phyloP scores from a whole-genome alignment of 2,329 filamentous ascomycete species.

The Fusarium keratoplasticum region DNA sequence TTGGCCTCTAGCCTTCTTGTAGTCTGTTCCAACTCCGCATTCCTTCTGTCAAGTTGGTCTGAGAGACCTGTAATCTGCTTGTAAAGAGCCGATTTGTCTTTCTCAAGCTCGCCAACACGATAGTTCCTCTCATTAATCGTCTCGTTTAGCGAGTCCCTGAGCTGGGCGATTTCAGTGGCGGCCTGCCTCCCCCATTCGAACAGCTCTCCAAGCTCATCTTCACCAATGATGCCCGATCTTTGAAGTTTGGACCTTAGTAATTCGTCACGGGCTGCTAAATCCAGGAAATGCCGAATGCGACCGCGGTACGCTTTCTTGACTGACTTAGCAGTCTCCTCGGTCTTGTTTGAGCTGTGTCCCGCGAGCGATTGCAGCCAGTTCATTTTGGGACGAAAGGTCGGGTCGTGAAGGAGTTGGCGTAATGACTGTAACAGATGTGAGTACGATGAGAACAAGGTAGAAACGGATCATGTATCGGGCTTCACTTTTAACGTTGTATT shows the following conservation, averaged over 20 bases:
- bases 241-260: neutral
- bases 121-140: neutral
- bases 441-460: neutral
- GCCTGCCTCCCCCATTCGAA: neutral
- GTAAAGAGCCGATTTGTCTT: neutral
- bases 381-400: neutral
- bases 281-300: neutral
- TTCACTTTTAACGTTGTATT: neutral
- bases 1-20: neutral
- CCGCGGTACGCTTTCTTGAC: neutral
- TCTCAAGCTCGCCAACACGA: neutral
- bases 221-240: neutral
- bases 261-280: neutral
- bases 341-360: neutral
- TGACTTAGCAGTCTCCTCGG: neutral
- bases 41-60: neutral
- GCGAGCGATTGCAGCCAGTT: neutral
- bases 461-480: neutral
- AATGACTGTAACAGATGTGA: neutral
- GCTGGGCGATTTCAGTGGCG: neutral
- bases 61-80: neutral
- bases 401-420: neutral
- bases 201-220: neutral
- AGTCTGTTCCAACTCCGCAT: neutral
- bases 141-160: neutral